Percentiles rank a stretch among this genome's conserved stretches.
phyloP scores from a whole-genome alignment of 306 rosid species.

The Sesbania bispinosa region DNA sequence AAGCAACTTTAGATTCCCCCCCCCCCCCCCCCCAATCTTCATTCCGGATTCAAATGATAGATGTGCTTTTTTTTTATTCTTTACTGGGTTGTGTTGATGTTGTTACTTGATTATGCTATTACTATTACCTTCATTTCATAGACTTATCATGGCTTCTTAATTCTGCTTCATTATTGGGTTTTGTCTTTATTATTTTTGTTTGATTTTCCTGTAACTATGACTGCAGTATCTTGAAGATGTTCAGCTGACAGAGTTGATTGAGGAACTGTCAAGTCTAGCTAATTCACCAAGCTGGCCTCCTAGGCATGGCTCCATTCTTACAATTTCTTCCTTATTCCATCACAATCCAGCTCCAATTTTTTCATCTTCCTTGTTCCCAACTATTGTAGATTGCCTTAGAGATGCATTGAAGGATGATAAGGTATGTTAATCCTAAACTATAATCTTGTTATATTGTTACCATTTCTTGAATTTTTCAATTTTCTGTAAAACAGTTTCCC shows the following conservation, averaged over 20 bases:
- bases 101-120: constrained; percentile 3
- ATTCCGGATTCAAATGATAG: too few species aligned
- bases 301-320: constrained; percentile 76
- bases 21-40: too few species aligned
- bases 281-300: constrained; percentile 60
- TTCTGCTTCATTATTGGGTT: not conserved
- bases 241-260: constrained; percentile 66
- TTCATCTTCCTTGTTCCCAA: constrained; percentile 48
- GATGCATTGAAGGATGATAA: constrained; percentile 75
- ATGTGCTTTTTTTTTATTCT: too few species aligned
- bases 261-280: constrained; percentile 59
- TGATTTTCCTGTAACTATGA: constrained; percentile 7
- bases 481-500: constrained; percentile 59
- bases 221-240: constrained; percentile 67
- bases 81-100: too few species aligned
- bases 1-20: too few species aligned
- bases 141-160: constrained; percentile 6
- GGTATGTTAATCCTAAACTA: constrained; percentile 39
- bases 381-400: constrained; percentile 54
- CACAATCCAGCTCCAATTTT: constrained; percentile 60
- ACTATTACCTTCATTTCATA: not conserved
- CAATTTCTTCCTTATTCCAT: constrained; percentile 67
- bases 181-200: not conserved
- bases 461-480: constrained; percentile 25
- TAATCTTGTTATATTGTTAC: not conserved